phyloP scores from a whole-genome alignment of 192 early-diverging fungal species.

The Dispira simplex region DNA sequence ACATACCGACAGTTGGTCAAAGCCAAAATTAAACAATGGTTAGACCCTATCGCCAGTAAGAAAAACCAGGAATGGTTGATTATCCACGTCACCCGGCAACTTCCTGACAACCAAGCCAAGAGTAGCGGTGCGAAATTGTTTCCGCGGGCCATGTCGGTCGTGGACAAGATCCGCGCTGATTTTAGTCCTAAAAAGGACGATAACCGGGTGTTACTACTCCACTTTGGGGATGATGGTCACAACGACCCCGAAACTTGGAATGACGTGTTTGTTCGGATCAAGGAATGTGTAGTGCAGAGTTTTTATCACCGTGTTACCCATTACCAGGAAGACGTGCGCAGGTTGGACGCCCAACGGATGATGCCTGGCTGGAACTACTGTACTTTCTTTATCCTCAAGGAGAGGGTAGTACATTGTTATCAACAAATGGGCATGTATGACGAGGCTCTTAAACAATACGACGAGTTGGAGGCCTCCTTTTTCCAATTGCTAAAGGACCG shows the following conservation, averaged over 20 bases:
- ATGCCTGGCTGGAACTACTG: slow-evolving; percentile 99
- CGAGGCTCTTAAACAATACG: slow-evolving; percentile 87
- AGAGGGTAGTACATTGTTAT: slow-evolving; percentile 69
- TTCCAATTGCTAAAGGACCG: slow-evolving; percentile 77
- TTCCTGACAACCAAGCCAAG: slow-evolving; percentile 31
- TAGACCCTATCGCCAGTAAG: slow-evolving; percentile 49
- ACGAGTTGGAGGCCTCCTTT: slow-evolving; percentile 93
- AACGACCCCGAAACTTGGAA: slow-evolving; percentile 27
- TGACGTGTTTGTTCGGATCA: slow-evolving; percentile 53
- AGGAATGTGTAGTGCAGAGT: slow-evolving; percentile 51
- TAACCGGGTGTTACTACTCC: slow-evolving; percentile 19
- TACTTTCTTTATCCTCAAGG: slow-evolving; percentile 91
- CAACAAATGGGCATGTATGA: slow-evolving; percentile 77
- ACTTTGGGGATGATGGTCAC: slow-evolving; percentile 15
- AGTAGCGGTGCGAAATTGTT: slow-evolving; percentile 23
- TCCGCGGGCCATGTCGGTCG: slow-evolving; percentile 48
- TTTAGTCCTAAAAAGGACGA: slow-evolving; percentile 37
- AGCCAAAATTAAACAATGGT: slow-evolving; percentile 63
- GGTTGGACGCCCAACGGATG: slow-evolving; percentile 79
- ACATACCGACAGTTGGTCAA: slow-evolving; percentile 45
- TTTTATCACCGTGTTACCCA: slow-evolving; percentile 65
- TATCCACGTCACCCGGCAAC: slow-evolving; percentile 46
- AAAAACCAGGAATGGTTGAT: slow-evolving; percentile 88
- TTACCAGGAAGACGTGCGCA: slow-evolving; percentile 74
- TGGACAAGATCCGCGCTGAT: slow-evolving; percentile 78